phyloP scores from a whole-genome alignment of 768 basidiomycete species.

The Flagelloscypha sp. region DNA sequence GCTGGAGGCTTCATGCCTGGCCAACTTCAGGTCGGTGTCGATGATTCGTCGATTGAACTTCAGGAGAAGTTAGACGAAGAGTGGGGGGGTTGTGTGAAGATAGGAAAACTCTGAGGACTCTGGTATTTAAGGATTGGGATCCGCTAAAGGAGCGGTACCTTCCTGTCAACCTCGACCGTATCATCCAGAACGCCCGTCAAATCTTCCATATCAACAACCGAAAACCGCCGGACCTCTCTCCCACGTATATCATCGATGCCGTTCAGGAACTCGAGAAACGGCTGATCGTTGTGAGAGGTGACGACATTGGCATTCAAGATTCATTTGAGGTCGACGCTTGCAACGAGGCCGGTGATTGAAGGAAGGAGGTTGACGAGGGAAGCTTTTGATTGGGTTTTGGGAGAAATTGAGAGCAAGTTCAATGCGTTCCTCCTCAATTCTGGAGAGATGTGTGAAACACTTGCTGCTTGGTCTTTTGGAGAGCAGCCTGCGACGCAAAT shows the following conservation, averaged over 20 bases:
- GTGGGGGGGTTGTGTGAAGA: too few species aligned
- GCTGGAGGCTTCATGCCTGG: conserved; percentile 72
- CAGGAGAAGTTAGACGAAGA: conserved; percentile 80
- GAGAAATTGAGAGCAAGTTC: conserved; percentile 94
- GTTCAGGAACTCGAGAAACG: conserved; percentile 69
- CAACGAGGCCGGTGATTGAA: conserved; percentile 81
- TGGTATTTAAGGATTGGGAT: conserved; percentile 75
- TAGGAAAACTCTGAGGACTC: conserved; percentile 66
- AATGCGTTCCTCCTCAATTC: conserved; percentile 88
- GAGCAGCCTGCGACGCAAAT: conserved; percentile 99
- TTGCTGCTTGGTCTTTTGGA: conserved; percentile 97
- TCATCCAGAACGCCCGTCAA: conserved; percentile 90
- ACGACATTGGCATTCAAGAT: conserved; percentile 89
- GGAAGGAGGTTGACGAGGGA: conserved; percentile 81
- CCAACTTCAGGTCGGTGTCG: conserved; percentile 80
- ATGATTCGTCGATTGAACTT: conserved; percentile 74
- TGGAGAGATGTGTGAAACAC: conserved; percentile 98
- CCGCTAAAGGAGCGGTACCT: conserved; percentile 73
- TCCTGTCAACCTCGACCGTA: conserved; percentile 91
- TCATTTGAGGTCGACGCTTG: conserved; percentile 85
- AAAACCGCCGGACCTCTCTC: conserved; percentile 88
- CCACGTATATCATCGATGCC: conserved; percentile 74
- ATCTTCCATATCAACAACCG: conserved; percentile 96
- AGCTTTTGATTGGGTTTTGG: conserved; percentile 96
- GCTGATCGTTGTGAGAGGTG: conserved; percentile 82